A percentile compares a stretch with the other conserved stretches of the same genome.
Conservation (phyloP, 2,329 filamentous ascomycete genomes). For the Thelonectria olida region DNA sequence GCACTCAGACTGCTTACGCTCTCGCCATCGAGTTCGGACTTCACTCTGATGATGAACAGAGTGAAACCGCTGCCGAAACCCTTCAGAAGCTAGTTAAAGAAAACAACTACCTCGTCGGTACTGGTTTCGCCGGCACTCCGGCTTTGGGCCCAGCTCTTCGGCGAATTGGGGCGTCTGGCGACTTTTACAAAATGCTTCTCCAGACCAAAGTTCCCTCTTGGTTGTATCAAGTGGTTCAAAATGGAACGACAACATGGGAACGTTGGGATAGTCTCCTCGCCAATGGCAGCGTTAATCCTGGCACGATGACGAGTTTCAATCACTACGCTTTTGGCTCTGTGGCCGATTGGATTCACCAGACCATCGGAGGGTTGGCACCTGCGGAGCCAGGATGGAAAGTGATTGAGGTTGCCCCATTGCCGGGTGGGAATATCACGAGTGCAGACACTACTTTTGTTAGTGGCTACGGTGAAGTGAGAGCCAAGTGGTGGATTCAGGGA, state of each 20-base stretch:
- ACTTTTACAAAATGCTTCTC: conserved; percentile 58
- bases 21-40: conserved; percentile 51
- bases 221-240: conserved; percentile 58
- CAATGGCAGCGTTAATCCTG: conserved; percentile 54
- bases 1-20: conserved; percentile 52
- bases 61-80: conserved; percentile 34
- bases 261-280: conserved; percentile 59
- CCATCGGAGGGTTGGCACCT: conserved; percentile 52
- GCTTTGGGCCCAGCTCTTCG: neutral
- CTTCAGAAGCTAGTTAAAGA: conserved; percentile 45
- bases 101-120: conserved; percentile 49
- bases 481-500: conserved; percentile 6
- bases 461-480: conserved; percentile 8
- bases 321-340: conserved; percentile 61
- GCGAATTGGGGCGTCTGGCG: conserved; percentile 39
- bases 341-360: conserved; percentile 56
- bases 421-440: conserved; percentile 37
- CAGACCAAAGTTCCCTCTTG: conserved; percentile 56
- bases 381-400: conserved; percentile 52
- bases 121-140: conserved; percentile 45
- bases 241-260: conserved; percentile 60
- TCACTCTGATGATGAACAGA: conserved; percentile 31
- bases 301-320: conserved; percentile 60
- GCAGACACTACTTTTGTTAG: conserved; percentile 7
- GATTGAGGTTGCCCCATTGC: conserved; percentile 46